These are phyloP conservation scores for Globisporangium alternatum DNA, from an alignment of 352 stramenopile genomes.

Conservation along the genomic window DNA sequence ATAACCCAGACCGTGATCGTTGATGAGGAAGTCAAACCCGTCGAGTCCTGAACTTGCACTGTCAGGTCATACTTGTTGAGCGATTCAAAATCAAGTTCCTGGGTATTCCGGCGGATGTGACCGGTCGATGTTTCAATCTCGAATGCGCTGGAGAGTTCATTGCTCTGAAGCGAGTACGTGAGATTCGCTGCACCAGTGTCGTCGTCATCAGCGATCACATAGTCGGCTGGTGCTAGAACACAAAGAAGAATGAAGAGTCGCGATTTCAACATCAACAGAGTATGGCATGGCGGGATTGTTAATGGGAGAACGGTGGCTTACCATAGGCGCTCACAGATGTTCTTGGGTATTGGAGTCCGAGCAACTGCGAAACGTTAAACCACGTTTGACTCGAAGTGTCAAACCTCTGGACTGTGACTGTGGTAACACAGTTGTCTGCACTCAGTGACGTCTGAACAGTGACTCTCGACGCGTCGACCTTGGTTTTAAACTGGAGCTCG, in stretches of 20 bases:
- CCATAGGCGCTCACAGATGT: constrained; percentile 24
- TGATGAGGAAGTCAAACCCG: constrained; percentile 15
- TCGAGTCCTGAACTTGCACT: constrained; percentile 20
- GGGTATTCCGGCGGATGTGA: constrained; percentile 19
- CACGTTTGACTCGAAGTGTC: constrained; percentile 15
- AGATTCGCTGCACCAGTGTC: constrained; percentile 6
- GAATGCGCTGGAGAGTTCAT: constrained; percentile 2
- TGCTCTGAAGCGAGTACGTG: constrained; percentile 9
- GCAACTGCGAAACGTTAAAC: constrained; percentile 24
- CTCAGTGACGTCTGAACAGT: constrained; percentile 20
- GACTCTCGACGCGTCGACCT: constrained; percentile 30
- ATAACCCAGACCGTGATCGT: constrained; percentile 28
- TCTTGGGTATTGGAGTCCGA: constrained; percentile 16
- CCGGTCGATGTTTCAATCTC: constrained; percentile 19
- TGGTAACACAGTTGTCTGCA: constrained; percentile 17
- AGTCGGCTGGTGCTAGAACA: constrained; percentile 10
- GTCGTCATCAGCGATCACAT: constrained; percentile 13
- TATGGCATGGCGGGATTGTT: no score
- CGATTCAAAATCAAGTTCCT: constrained; percentile 29
- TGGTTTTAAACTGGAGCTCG: constrained; percentile 22
- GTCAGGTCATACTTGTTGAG: constrained; percentile 28
- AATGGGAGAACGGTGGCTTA: constrained; percentile 12
- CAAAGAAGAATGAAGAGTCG: background rate
- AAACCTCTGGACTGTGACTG: constrained; percentile 29
- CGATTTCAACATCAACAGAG: background rate